Base-by-base conservation (phyloP, 805 yeast species). In the Kuraishia ogatae region DNA sequence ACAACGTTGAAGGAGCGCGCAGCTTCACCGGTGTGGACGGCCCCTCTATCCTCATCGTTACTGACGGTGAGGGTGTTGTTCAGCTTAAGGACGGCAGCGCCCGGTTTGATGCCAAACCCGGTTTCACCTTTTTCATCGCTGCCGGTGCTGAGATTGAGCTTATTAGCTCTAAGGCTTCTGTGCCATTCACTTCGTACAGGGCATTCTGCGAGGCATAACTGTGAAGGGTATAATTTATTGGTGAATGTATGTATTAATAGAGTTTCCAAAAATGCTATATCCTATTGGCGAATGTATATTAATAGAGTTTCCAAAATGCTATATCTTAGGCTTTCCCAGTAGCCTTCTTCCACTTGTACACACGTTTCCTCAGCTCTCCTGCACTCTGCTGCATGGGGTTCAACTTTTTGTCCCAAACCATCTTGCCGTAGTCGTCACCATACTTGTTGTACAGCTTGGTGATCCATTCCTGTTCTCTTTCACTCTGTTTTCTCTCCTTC, bases 371-470 rank as follows among this genome's bases (percentile, higher is more conserved):
- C 61, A 93, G 72, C 63, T 90, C 96, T 26, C 96, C 96, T n/a
- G 84, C 84, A 58, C 88, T 79, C 68, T 88, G 90, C 72, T 92
- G 97, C 70, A 78, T 81, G 1, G 85, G 80, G 68, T 93, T 93
- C 59, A 92, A 76, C 68, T 87, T 87, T 70, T 80, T 81, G 69
- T 94, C 99, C 88, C 96, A 87, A 67, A 83, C 86, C 99, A 94
- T 94, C 62, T 84, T 88, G 51, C 79, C 85, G 66, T 84, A 91
- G 67, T 94, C 86, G 60, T 90, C 96, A 19, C 97, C 97, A 65
- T 94, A 83, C 67, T 89, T 90, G 21, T 80, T 81, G 57, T 84
- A 77, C 47, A 94, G 73, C 23, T 69, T 70, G 51, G 67, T 70
- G 48, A 89, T 68, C 96, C 97, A 90, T 39, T 79, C 86, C 50